Conservation (phyloP, 306 rosid genomes). For the Morella rubra region DNA sequence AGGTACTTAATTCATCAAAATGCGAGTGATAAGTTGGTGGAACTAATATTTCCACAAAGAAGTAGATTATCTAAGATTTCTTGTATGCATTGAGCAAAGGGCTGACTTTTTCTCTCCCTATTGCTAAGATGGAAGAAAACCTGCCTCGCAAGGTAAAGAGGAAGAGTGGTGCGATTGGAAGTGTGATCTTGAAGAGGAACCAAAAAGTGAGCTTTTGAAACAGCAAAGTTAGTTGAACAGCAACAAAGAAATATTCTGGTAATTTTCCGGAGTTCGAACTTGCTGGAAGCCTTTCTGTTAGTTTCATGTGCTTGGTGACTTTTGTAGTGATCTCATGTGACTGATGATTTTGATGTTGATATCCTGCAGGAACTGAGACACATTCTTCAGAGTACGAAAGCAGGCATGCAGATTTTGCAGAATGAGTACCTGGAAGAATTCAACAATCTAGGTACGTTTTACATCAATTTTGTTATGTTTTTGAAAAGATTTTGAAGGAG, state of each 20-base stretch:
- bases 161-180: constrained; percentile 33
- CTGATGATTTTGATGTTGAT: constrained; percentile 18
- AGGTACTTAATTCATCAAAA: constrained; percentile 42
- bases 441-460: constrained; percentile 50
- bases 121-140: constrained; percentile 55
- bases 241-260: constrained; percentile 70
- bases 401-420: constrained; percentile 64
- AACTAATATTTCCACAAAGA: background rate
- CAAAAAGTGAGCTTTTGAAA: constrained; percentile 28
- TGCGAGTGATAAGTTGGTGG: background rate
- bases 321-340: constrained; percentile 5
- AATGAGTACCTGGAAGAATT: constrained; percentile 64
- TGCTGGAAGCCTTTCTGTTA: background rate
- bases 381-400: constrained; percentile 58
- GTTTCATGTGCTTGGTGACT: constrained; percentile 5
- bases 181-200: constrained; percentile 30
- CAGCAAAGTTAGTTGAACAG: constrained; percentile 48
- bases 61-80: constrained; percentile 6
- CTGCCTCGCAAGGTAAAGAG: constrained; percentile 26
- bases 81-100: background rate
- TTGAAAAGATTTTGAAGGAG: constrained; percentile 2
- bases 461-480: background rate
- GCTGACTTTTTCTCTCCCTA: constrained; percentile 15
- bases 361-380: constrained; percentile 63
- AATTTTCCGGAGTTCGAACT: constrained; percentile 5